Base-by-base conservation (phyloP, 202 grass and related monocot genomes). In the Musa balbisiana region DNA sequence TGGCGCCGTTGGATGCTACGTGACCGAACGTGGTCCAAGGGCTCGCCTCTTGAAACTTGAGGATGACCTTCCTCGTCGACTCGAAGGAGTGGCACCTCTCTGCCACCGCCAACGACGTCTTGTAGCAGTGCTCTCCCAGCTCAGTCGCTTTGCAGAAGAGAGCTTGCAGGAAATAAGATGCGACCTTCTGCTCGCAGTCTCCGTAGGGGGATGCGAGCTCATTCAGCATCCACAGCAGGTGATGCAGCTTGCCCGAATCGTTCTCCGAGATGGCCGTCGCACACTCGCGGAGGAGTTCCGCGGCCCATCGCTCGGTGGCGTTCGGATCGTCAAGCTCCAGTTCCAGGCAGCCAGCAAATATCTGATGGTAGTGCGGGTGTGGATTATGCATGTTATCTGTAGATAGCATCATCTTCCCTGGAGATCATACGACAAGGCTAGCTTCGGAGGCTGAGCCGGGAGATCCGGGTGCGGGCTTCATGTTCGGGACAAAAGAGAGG, bases 211-310 rank as follows among this genome's bases (percentile, higher is more conserved):
- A 95, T 10, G 95, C 87, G 2, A 99, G 87, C 87, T 99, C 95
- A 83, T 99, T 99, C 65, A 99, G 89, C 95, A 99, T 99, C 95
- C 91, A 99, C 90, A 99, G 89, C 1, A 99, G 78, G 85, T 94
- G 95, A 75, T 99, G 95, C 29, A 95, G 88, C 50, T 89, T 83
- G 63, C 83, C 83, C 78, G 89, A 92, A 69, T 99, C 89, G 13
- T 87, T 91, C 2, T 83, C 64, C 3, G 91, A 82, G 21, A 99
- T 85, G 1, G 95, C 89, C 8, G 89, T 87, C 3, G 91, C 88
- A 79, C 95, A 95, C 81, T 95, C 87, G 14, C 92, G 73, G 11
- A 99, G 89, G 21, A 95, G 87, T 74, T 99, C 91, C 62, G 73
- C 81, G 0, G 87, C 95, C 95, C 95, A 99, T 21, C 84, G 56